Evolutionary conservation across 2,329 filamentous ascomycete genomes (phyloP).

Genomic region (Sclerotinia borealis): DNA sequence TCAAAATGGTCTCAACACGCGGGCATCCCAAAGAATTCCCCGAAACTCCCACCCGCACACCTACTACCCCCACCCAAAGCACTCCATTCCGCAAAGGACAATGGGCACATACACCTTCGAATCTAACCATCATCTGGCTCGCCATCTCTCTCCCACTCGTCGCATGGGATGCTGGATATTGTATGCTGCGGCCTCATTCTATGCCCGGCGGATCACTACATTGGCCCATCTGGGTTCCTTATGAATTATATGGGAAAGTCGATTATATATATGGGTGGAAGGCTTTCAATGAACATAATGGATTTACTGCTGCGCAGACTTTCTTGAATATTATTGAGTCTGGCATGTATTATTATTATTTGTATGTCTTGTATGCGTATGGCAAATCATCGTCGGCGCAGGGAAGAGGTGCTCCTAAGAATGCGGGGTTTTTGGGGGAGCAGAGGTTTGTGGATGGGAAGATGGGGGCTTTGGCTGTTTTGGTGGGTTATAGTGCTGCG

Average conservation of each 20-base stretch:
- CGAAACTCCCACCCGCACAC: conserved; percentile 24
- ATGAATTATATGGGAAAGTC: conserved; percentile 58
- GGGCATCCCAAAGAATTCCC: conserved; percentile 47
- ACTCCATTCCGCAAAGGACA: conserved; percentile 5
- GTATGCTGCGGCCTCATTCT: conserved; percentile 57
- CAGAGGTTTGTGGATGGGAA: conserved; percentile 46
- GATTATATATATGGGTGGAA: conserved; percentile 64
- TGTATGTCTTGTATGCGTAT: conserved; percentile 45
- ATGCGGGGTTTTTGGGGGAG: conserved; percentile 40
- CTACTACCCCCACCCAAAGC: conserved; percentile 15
- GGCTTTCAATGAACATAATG: conserved; percentile 52
- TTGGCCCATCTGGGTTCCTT: conserved; percentile 57
- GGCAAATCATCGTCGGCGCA: conserved; percentile 33
- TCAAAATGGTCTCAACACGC: conserved; percentile 45
- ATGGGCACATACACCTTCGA: conserved; percentile 56
- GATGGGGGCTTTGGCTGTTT: conserved; percentile 46
- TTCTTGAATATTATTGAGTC: conserved; percentile 56
- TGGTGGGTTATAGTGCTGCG: conserved; percentile 53
- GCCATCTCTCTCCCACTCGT: conserved; percentile 57
- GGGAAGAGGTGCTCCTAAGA: conserved; percentile 28
- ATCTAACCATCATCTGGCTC: conserved; percentile 55
- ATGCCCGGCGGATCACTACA: conserved; percentile 61
- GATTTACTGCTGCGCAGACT: conserved; percentile 59
- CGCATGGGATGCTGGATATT: conserved; percentile 65
- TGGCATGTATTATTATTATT: conserved; percentile 51